Conservation (phyloP, 495 filamentous ascomycete genomes). For the Hyaloscypha hepaticicola region DNA sequence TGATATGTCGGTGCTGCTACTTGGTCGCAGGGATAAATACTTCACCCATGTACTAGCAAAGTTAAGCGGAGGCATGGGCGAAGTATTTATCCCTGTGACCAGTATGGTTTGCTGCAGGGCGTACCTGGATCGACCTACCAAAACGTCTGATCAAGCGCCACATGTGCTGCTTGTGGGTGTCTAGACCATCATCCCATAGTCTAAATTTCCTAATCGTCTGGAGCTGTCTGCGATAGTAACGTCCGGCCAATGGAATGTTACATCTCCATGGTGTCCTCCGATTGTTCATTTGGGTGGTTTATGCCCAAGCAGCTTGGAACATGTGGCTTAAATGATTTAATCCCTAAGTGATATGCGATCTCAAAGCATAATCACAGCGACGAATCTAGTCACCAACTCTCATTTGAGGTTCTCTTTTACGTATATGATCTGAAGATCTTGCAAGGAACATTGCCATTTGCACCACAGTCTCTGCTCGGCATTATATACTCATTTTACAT, state of each 20-base stretch:
- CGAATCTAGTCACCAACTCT: conserved; percentile 14
- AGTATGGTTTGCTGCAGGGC: not conserved
- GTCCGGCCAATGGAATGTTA: conserved; percentile 12
- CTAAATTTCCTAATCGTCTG: not conserved
- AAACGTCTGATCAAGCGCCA: not conserved
- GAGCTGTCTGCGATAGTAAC: not conserved
- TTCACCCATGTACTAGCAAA: too few species aligned
- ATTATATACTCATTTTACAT: conserved; percentile 41
- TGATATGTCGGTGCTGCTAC: too few species aligned
- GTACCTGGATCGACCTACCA: not conserved
- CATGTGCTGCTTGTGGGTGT: not conserved
- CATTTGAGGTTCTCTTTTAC: not conserved
- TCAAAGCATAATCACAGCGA: conserved; percentile 7
- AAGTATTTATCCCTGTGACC: too few species aligned
- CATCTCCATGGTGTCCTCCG: not conserved
- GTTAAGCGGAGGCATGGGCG: too few species aligned
- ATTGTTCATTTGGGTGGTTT: not conserved
- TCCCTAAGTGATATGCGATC: not conserved
- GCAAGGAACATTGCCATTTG: not conserved
- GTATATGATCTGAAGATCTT: not conserved
- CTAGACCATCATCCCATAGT: not conserved
- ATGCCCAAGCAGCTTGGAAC: not conserved
- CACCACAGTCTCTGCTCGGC: not conserved
- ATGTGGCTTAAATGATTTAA: not conserved
- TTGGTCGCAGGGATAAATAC: too few species aligned